Evolutionary conservation across 164 flowering plant genomes (phyloP).

Genomic region (Chimonanthus salicifolius): DNA sequence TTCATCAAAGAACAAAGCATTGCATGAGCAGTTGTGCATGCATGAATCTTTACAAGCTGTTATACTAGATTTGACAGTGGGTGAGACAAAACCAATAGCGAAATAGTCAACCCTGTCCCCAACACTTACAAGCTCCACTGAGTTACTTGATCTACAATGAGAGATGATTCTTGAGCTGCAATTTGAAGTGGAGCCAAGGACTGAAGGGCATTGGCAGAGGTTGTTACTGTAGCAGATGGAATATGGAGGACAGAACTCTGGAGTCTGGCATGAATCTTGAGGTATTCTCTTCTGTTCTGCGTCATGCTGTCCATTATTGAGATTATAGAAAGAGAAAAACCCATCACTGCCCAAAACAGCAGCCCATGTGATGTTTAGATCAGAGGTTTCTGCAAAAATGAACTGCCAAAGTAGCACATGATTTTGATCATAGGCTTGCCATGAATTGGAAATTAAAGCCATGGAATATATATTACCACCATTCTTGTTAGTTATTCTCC

Average conservation of each 20-base stretch:
- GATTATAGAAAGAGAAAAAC: conserved; percentile 32
- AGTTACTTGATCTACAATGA: conserved; percentile 13
- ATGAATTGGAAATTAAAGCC: conserved; percentile 35
- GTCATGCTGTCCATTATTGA: conserved; percentile 13
- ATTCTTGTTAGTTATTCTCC: conserved; percentile 20
- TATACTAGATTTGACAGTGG: conserved; percentile 25
- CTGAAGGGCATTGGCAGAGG: conserved; percentile 41
- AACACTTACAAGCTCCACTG: conserved; percentile 22
- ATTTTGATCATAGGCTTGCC: conserved; percentile 37
- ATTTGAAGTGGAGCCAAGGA: conserved; percentile 24
- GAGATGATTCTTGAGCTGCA: conserved; percentile 30
- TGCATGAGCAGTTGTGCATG: conserved; percentile 44
- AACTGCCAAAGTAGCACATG: conserved; percentile 31
- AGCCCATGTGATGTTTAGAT: conserved; percentile 40
- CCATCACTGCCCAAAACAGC: conserved; percentile 45
- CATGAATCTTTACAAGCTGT: conserved; percentile 38
- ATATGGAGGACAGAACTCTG: conserved; percentile 41
- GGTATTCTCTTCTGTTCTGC: conserved; percentile 36
- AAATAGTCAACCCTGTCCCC: conserved; percentile 41
- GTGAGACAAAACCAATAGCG: conserved; percentile 35
- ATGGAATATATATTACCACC: conserved; percentile 29
- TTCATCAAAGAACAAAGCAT: conserved; percentile 36
- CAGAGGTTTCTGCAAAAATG: conserved; percentile 24
- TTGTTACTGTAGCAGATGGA: conserved; percentile 27
- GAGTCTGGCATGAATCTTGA: conserved; percentile 31